Conservation (phyloP, 1,139 yeast species). For the Suhomyces wounanorum region DNA sequence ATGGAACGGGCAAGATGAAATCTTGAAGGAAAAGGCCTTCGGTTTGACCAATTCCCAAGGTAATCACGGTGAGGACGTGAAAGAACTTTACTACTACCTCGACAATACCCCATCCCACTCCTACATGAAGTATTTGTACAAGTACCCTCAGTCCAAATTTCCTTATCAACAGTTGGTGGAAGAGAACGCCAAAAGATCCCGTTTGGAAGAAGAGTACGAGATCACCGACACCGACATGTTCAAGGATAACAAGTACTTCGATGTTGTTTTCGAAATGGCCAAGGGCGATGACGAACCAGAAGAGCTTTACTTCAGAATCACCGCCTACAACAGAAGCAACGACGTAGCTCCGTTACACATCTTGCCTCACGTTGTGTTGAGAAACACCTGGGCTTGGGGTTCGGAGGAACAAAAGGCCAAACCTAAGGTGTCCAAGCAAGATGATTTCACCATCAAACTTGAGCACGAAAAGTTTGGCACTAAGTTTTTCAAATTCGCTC, state of each 20-base stretch:
- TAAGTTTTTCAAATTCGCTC: slow-evolving; percentile 73
- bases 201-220: slow-evolving; percentile 71
- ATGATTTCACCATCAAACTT: slow-evolving; percentile 53
- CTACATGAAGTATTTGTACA: slow-evolving; percentile 89
- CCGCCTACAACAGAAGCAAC: slow-evolving; percentile 85
- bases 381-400: slow-evolving; percentile 97
- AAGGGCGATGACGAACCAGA: slow-evolving; percentile 82
- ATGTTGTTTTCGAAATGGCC: slow-evolving; percentile 89
- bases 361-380: slow-evolving; percentile 79
- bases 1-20: slow-evolving; percentile 90
- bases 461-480: slow-evolving; percentile 74
- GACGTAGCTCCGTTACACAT: slow-evolving; percentile 87
- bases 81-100: slow-evolving; percentile 75
- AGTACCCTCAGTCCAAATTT: slow-evolving; percentile 83
- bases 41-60: slow-evolving; percentile 94
- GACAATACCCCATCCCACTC: slow-evolving; percentile 95
- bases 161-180: slow-evolving; percentile 80
- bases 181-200: slow-evolving; percentile 65
- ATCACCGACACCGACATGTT: slow-evolving; percentile 75
- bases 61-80: slow-evolving; percentile 95
- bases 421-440: slow-evolving; percentile 55
- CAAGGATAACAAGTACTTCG: slow-evolving; percentile 82
- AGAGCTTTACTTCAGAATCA: slow-evolving; percentile 78
- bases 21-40: slow-evolving; percentile 83
- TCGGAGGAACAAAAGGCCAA: slow-evolving; percentile 52